These are phyloP conservation scores for Alternaria triticina DNA, from an alignment of 2,329 filamentous ascomycete species.

Conservation along the genomic window DNA sequence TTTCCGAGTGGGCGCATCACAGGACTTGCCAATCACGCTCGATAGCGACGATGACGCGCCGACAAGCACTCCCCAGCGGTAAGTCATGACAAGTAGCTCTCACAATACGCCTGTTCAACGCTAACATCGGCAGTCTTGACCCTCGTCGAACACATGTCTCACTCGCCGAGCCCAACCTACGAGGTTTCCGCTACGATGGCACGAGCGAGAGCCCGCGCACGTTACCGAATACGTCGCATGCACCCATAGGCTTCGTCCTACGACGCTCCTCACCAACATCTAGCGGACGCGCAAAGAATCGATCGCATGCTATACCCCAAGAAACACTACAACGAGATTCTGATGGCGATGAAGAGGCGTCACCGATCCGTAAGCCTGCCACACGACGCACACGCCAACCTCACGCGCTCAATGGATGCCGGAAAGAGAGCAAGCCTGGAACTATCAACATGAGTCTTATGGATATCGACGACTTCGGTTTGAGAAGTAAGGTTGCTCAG, in stretches of 20 bases:
- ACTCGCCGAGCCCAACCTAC: background rate
- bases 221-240: background rate
- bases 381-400: background rate
- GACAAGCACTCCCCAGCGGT: background rate
- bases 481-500: constrained; percentile 22
- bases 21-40: constrained; percentile 14
- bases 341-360: no score
- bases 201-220: background rate
- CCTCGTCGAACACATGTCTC: background rate
- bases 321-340: background rate
- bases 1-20: constrained; percentile 1
- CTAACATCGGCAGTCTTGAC: background rate
- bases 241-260: background rate
- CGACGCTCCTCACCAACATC: background rate
- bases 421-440: background rate
- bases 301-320: no score
- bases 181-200: background rate
- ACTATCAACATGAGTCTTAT: constrained; percentile 7
- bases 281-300: background rate
- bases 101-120: background rate
- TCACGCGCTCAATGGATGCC: background rate
- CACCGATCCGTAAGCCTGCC: background rate
- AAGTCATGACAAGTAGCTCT: background rate
- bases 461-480: constrained; percentile 19
- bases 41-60: constrained; percentile 13